Base-by-base conservation (phyloP, 2,329 filamentous ascomycete species). In the Fusarium sp. region DNA sequence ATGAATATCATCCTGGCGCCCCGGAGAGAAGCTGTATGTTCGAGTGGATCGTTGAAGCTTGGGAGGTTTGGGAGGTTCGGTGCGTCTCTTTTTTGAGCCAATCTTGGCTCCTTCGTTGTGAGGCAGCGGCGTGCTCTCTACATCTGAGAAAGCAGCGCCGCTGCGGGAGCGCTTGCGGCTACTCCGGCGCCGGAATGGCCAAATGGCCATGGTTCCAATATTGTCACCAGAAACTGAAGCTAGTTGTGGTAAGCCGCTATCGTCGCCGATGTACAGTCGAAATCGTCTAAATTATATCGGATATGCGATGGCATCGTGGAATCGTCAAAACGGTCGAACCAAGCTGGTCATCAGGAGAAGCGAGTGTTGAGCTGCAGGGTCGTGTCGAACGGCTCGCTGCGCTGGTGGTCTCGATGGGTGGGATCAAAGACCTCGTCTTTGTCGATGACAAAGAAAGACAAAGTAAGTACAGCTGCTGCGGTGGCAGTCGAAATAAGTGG, bases 161-260 rank as follows among this genome's bases (percentile, higher is more conserved):
- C 82, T 83, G 65, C 83, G 81, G 69, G 84, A 80, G 77, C 86
- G 84, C 81, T 85, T 89, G 81, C 90, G 90, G 81, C 89, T 90
- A 81, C 88, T 90, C 82, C 87, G 91, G 77, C 91, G 90, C 81
- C 90, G 87, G 81, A 97, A 97, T 67, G 91, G 92, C 94, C 93
- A 97, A 81, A 95, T 84, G 79, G 91, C 89, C 92, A 95, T 95
- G 60, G 79, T 72, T 75, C 59, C 54, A 59, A 64, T 45, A 62
- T 64, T 55, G 62, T 73, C 52, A 50, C 72, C 71, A 67, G 64
- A 60, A 59, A 66, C 54, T 52, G 44, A 50, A 70, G 66, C 70
- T 77, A 75, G 68, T 68, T 71, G 52, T 60, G 65, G 60, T 55
- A 46, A 63, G 62, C 63, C 62, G 70, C 60, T 72, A 66, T 71